A percentile compares a stretch with the other conserved stretches of the same genome.
These are phyloP conservation scores for Solanum clarkiae DNA, from an alignment of 257 asterid species.

Conservation along the genomic window DNA sequence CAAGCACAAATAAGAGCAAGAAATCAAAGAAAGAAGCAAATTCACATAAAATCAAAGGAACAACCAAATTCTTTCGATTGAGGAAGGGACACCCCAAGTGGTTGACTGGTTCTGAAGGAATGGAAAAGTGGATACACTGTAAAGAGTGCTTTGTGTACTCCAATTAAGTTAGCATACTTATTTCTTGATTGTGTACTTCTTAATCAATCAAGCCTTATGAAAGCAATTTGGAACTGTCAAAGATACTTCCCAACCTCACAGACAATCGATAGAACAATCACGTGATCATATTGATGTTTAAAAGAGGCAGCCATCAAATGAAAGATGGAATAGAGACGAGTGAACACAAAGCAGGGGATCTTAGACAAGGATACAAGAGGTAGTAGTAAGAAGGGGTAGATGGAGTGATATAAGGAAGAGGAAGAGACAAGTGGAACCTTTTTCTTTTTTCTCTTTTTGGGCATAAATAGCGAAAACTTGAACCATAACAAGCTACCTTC, in stretches of 20 bases:
- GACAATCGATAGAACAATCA: neutral
- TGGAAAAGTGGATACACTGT: neutral
- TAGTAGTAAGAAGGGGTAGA: neutral
- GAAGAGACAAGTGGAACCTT: neutral
- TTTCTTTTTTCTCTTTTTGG: neutral
- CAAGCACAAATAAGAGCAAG: neutral
- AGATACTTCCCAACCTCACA: neutral
- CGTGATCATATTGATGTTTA: neutral
- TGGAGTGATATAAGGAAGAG: neutral
- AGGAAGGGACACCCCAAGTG: neutral
- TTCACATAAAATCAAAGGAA: neutral
- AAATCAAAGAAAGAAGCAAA: neutral
- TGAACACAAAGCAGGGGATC: neutral
- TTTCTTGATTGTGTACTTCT: neutral
- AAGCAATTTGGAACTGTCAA: neutral
- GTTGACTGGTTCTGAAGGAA: neutral
- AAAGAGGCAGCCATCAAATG: neutral
- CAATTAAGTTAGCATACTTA: neutral
- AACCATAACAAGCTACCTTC: neutral
- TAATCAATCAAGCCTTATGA: neutral
- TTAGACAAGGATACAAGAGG: neutral
- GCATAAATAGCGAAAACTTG: neutral
- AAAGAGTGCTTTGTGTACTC: neutral
- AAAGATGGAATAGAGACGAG: neutral
- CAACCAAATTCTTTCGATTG: neutral